These are phyloP conservation scores for Leptographium flavum DNA, from an alignment of 2,329 filamentous ascomycete genomes.

Conservation along the genomic window DNA sequence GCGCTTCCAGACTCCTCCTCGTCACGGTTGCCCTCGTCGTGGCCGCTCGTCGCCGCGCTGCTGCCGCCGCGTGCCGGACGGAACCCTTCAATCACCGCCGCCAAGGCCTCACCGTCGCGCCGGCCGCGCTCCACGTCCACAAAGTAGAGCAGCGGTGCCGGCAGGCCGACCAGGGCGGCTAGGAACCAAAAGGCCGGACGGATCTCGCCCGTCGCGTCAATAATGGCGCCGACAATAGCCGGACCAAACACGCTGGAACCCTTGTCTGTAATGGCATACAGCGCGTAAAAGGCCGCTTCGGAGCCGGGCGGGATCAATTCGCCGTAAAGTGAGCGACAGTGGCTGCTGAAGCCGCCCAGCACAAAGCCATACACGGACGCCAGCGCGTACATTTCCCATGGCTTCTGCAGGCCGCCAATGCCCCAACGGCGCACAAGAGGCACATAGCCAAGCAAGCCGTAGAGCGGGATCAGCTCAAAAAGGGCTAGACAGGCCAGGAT, in stretches of 20 bases:
- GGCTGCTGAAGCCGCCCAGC: constrained; percentile 79
- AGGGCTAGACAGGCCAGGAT: constrained; percentile 83
- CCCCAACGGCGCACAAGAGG: constrained; percentile 63
- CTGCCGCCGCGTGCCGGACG: constrained; percentile 15
- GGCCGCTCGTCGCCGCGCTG: constrained; percentile 11
- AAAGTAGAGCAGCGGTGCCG: constrained; percentile 70
- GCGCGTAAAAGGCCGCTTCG: constrained; percentile 88
- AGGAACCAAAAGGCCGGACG: constrained; percentile 87
- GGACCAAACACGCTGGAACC: constrained; percentile 89
- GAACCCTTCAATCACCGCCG: constrained; percentile 42
- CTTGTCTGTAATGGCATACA: constrained; percentile 97
- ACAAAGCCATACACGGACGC: constrained; percentile 87
- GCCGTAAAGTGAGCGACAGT: constrained; percentile 83
- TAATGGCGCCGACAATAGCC: constrained; percentile 84
- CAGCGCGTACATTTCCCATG: constrained; percentile 93
- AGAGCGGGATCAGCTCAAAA: constrained; percentile 86
- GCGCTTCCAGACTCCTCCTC: constrained; percentile 12
- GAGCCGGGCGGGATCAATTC: constrained; percentile 89
- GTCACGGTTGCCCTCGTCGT: constrained; percentile 18
- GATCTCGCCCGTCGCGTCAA: constrained; percentile 68
- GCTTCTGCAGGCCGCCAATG: constrained; percentile 73
- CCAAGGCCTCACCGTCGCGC: constrained; percentile 50
- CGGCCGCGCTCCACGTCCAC: constrained; percentile 74
- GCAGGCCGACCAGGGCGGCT: constrained; percentile 67
- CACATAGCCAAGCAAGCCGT: constrained; percentile 78